Evolutionary conservation across 495 filamentous ascomycete genomes (phyloP).

Genomic region (Friedmanniomyces simplex): DNA sequence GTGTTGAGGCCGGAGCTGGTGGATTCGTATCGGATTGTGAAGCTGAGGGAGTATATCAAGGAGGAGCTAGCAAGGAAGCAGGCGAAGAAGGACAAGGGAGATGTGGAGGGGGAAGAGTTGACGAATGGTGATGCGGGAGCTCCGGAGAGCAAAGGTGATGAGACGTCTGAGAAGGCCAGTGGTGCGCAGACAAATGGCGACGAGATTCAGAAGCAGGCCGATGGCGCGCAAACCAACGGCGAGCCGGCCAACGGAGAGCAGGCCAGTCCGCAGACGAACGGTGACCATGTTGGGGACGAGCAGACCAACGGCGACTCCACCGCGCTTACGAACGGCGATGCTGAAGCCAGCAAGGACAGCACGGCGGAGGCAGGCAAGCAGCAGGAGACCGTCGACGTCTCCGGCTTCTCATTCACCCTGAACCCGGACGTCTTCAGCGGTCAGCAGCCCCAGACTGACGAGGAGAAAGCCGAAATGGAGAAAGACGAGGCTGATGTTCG

Average conservation of each 20-base stretch:
- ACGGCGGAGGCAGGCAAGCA: slow-evolving; percentile 20
- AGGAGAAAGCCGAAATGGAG: slow-evolving; percentile 74
- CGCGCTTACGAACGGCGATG: slow-evolving; percentile 11
- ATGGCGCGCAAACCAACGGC: slow-evolving; percentile 4
- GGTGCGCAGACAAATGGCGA: background rate
- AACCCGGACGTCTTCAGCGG: slow-evolving; percentile 96
- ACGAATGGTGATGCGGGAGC: slow-evolving; percentile 10
- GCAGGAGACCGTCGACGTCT: slow-evolving; percentile 61
- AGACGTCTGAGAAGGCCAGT: slow-evolving; percentile 10
- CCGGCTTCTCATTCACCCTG: slow-evolving; percentile 72
- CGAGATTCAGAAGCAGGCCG: slow-evolving; percentile 7
- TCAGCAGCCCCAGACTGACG: slow-evolving; percentile 79
- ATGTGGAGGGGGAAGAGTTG: slow-evolving; percentile 15
- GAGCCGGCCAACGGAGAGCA: background rate
- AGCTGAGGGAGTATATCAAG: slow-evolving; percentile 78
- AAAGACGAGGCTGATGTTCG: slow-evolving; percentile 85
- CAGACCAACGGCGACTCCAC: background rate
- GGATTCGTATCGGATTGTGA: slow-evolving; percentile 68
- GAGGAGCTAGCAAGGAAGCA: slow-evolving; percentile 45
- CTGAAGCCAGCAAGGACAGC: slow-evolving; percentile 2
- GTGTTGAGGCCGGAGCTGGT: slow-evolving; percentile 82
- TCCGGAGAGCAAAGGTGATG: slow-evolving; percentile 4
- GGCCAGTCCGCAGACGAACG: background rate
- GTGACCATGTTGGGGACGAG: background rate
- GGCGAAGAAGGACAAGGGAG: slow-evolving; percentile 16